A percentile compares a stretch with the other conserved stretches of the same genome.
Evolutionary conservation across 805 yeast species (phyloP).

Genomic region (Starmera caribaea): DNA sequence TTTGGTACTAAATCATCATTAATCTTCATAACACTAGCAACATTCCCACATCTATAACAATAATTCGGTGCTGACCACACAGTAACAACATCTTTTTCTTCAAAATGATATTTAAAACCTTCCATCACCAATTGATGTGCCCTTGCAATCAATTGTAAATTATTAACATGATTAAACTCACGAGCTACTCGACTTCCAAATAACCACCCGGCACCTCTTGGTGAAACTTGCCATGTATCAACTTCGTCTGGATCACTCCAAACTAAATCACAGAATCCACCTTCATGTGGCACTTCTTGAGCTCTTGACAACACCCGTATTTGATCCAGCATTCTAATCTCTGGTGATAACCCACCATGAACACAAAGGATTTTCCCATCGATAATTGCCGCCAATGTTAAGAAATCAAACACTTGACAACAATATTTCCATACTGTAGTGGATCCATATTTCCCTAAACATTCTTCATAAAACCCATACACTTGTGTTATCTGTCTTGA

Average conservation of each 20-base stretch:
- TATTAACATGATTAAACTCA: conserved; percentile 93
- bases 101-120: conserved; percentile 93
- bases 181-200: conserved; percentile 91
- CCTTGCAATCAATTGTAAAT: conserved; percentile 79
- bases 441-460: conserved; percentile 85
- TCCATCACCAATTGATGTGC: conserved; percentile 99
- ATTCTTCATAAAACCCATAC: conserved; percentile 95
- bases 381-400: conserved; percentile 90
- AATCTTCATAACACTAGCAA: conserved; percentile 95
- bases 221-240: conserved; percentile 96
- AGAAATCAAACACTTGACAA: conserved; percentile 91
- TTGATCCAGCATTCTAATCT: conserved; percentile 94
- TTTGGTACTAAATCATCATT: conserved; percentile 81
- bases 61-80: conserved; percentile 98
- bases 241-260: conserved; percentile 99
- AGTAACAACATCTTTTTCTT: conserved; percentile 92
- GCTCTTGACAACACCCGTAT: conserved; percentile 90
- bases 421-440: conserved; percentile 95
- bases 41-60: conserved; percentile 96
- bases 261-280: conserved; percentile 94
- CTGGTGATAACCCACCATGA: conserved; percentile 96
- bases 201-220: conserved; percentile 98
- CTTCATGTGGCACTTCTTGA: conserved; percentile 98
- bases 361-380: conserved; percentile 93
- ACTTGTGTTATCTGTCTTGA: conserved; percentile 97